Evolutionary conservation across 805 yeast genomes (phyloP), one percentile per base, ranked within the genome.

Genomic region (Yarrowia divulgata): DNA sequence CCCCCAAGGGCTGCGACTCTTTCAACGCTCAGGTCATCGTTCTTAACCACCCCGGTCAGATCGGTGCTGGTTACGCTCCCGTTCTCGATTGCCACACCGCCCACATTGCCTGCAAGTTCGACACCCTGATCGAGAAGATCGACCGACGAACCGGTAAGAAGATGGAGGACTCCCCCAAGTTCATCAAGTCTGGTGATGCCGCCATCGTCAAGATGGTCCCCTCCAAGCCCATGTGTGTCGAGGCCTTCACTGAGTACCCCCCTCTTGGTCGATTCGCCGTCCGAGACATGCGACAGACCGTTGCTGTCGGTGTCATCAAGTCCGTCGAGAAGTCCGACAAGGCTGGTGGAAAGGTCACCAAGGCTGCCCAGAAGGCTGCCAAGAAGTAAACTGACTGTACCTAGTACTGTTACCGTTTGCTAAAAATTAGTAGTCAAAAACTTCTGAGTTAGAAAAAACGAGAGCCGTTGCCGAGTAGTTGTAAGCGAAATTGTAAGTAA

Each of bases 231-330:
- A 87, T 94, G 85, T 93, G 97, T 84, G 97, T 93, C 76, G 97
- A 94, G 85, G 87, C 94, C 77, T 94, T 88, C 89, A 84, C 88
- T 80, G 95, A 92, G 81, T 93, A 94, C 89, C 97, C 94, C 82
- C 97, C 96, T 85, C 84, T 94, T 83, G 95, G 97, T 85, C 93
- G 98, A 89, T 86, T 94, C 85, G 94, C 94, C 82, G 97, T 93
- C 88, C 93, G 98, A 90, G 98, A 93, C 86, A 93, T 93, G 98
- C 91, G 98, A 90, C 97, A 93, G 87, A 93, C 98, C 79, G 98
- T 93, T 80, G 98, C 98, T 82, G 98, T 93, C 82, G 98, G 98
- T 91, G 97, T 93, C 81, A 90, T 94, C 90, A 94, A 94, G 89
- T 84, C 92, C 74, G 97, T 92, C 78, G 96, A 86, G 80, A 92